A percentile compares a stretch with the other conserved stretches of the same genome.
Conservation (phyloP, 2,329 filamentous ascomycete species). For the Aspergillus fischeri region DNA sequence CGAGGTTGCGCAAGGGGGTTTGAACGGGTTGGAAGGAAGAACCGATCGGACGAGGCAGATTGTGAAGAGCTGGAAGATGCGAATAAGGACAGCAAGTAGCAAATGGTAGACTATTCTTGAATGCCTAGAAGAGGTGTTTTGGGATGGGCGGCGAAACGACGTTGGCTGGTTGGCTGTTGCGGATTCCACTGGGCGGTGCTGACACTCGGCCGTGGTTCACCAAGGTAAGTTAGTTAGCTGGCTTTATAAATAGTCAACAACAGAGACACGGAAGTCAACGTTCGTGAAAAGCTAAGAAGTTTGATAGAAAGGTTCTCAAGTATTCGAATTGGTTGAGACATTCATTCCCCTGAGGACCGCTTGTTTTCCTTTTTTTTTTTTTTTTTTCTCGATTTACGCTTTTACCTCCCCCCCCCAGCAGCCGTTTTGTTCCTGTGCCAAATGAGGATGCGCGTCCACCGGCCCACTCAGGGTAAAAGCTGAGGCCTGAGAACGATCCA, state of each 20-base stretch:
- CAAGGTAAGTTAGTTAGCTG: background rate
- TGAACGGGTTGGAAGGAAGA: background rate
- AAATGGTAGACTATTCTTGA: background rate
- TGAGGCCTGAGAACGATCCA: background rate
- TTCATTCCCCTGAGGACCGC: background rate
- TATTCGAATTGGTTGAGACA: background rate
- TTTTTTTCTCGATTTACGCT: too few relatives aligned
- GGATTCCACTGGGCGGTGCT: background rate
- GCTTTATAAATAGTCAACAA: background rate
- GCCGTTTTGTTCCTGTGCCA: background rate
- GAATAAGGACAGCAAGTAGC: background rate
- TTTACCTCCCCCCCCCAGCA: too few relatives aligned
- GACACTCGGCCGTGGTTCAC: background rate
- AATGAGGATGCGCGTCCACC: background rate
- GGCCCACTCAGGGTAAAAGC: background rate
- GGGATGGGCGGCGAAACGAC: background rate
- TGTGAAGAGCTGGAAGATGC: background rate
- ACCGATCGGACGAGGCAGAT: background rate
- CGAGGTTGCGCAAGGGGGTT: conserved; percentile 7
- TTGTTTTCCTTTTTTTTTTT: background rate
- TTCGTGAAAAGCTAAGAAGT: background rate
- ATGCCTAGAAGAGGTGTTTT: background rate
- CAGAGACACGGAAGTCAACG: background rate
- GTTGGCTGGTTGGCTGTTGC: background rate
- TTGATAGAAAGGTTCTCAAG: background rate